These are phyloP conservation scores for Phialemonium atrogriseum DNA, from an alignment of 2,329 filamentous ascomycete species.

Conservation along the genomic window DNA sequence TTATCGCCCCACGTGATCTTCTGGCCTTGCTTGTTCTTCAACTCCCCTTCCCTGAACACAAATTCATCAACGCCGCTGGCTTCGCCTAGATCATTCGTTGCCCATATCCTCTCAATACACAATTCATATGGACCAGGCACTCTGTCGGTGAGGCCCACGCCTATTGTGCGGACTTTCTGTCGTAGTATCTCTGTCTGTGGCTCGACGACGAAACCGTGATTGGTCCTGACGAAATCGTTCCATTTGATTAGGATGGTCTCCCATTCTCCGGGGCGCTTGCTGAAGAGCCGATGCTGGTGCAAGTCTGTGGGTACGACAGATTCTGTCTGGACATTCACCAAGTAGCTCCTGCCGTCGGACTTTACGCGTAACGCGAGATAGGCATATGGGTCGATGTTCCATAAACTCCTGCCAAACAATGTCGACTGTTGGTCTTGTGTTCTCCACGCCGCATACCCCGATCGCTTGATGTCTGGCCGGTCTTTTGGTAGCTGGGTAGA, in stretches of 20 bases:
- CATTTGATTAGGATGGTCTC: conserved; percentile 90
- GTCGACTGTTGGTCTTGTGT: conserved; percentile 70
- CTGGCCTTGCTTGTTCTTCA: conserved; percentile 33
- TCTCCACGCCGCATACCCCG: conserved; percentile 84
- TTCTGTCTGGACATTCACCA: conserved; percentile 93
- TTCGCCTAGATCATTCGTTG: conserved; percentile 59
- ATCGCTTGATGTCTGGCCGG: conserved; percentile 64
- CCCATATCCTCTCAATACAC: conserved; percentile 80
- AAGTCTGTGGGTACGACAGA: conserved; percentile 90
- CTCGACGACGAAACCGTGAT: conserved; percentile 84
- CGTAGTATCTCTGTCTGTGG: conserved; percentile 85
- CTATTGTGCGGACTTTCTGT: conserved; percentile 77
- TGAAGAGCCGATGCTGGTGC: conserved; percentile 85
- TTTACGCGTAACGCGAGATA: conserved; percentile 85
- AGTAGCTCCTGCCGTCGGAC: conserved; percentile 85
- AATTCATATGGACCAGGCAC: conserved; percentile 84
- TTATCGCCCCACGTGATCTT: conserved; percentile 31
- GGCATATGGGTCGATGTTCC: conserved; percentile 83
- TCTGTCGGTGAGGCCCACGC: conserved; percentile 82
- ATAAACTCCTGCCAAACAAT: conserved; percentile 76
- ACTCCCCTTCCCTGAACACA: conserved; percentile 21
- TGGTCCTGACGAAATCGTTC: conserved; percentile 90
- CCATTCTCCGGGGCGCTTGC: conserved; percentile 75
- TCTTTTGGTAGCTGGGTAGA: conserved; percentile 75
- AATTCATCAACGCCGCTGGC: conserved; percentile 18